These are phyloP conservation scores for Melanopsichium pennsylvanicum DNA, from an alignment of 1,284 basidiomycete species.

Conservation along the genomic window DNA sequence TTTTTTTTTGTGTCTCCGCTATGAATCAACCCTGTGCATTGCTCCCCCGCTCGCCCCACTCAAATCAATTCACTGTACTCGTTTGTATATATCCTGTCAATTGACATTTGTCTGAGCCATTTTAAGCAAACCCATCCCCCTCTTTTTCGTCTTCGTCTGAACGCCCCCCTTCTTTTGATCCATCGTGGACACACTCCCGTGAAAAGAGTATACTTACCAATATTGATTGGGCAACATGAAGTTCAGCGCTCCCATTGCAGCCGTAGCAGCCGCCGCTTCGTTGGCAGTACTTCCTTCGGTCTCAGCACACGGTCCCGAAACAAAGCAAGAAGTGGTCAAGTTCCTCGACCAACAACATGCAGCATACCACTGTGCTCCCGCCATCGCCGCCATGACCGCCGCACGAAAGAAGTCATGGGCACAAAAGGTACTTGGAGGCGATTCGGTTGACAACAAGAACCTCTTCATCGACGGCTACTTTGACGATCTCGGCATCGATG, in stretches of 20 bases:
- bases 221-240: constrained; percentile 22
- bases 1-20: too few species aligned
- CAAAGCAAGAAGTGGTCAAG: constrained; percentile 59
- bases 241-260: constrained; percentile 31
- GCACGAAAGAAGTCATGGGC: constrained; percentile 62
- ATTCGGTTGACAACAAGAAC: constrained; percentile 61
- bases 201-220: background rate
- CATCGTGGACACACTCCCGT: background rate
- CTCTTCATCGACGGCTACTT: constrained; percentile 65
- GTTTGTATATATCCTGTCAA: too few species aligned
- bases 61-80: too few species aligned
- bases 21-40: too few species aligned
- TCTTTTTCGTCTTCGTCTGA: background rate
- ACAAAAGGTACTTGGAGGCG: constrained; percentile 55
- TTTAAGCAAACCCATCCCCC: too few species aligned
- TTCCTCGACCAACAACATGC: constrained; percentile 62
- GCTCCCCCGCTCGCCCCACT: too few species aligned
- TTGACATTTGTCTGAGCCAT: too few species aligned
- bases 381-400: constrained; percentile 64
- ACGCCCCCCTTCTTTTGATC: background rate
- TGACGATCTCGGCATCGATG: constrained; percentile 51
- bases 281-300: constrained; percentile 31
- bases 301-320: constrained; percentile 60
- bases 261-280: constrained; percentile 30
- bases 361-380: constrained; percentile 67